A percentile compares a stretch with the other conserved stretches of the same genome.
phyloP scores from a whole-genome alignment of 1,284 basidiomycete species.

The Amylostereum areolatum region DNA sequence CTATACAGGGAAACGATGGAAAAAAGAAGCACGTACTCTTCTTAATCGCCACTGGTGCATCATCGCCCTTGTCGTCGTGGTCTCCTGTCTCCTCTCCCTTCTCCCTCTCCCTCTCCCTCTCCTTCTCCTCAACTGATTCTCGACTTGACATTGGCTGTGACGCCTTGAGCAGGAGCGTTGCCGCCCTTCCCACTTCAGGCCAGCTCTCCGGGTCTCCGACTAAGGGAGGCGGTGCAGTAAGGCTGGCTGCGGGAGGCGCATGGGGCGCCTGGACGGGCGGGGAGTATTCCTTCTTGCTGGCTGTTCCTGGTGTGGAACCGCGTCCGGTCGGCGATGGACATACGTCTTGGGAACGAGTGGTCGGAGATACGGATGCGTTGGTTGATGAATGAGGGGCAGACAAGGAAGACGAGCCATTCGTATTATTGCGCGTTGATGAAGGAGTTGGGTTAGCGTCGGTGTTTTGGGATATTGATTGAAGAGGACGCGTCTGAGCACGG shows the following conservation, averaged over 20 bases:
- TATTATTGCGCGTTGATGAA: slow-evolving; percentile 2
- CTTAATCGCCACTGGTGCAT: slow-evolving; percentile 23
- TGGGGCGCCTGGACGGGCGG: slow-evolving; percentile 1
- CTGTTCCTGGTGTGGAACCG: neutral
- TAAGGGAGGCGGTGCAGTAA: slow-evolving; percentile 14
- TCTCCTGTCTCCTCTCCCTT: slow-evolving; percentile 15
- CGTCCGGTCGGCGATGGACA: no score
- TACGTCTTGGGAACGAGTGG: no score
- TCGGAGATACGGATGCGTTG: neutral
- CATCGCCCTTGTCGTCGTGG: no score
- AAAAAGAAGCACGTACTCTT: slow-evolving; percentile 40
- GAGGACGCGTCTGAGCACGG: slow-evolving; percentile 16
- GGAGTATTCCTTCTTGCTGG: slow-evolving; percentile 3
- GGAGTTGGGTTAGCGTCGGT: slow-evolving; percentile 7
- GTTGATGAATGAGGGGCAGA: slow-evolving; percentile 8
- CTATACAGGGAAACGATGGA: slow-evolving; percentile 5
- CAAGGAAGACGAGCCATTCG: neutral
- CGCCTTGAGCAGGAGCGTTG: slow-evolving; percentile 10
- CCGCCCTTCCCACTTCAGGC: slow-evolving; percentile 41
- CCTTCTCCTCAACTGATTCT: slow-evolving; percentile 10
- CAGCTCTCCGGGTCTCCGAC: slow-evolving; percentile 35
- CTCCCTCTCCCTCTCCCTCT: slow-evolving; percentile 19
- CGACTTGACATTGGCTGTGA: slow-evolving; percentile 1
- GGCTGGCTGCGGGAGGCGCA: slow-evolving; percentile 1
- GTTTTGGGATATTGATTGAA: slow-evolving; percentile 7